Base-by-base conservation (phyloP, 2,329 filamentous ascomycete genomes). In the Fusarium sp. region DNA sequence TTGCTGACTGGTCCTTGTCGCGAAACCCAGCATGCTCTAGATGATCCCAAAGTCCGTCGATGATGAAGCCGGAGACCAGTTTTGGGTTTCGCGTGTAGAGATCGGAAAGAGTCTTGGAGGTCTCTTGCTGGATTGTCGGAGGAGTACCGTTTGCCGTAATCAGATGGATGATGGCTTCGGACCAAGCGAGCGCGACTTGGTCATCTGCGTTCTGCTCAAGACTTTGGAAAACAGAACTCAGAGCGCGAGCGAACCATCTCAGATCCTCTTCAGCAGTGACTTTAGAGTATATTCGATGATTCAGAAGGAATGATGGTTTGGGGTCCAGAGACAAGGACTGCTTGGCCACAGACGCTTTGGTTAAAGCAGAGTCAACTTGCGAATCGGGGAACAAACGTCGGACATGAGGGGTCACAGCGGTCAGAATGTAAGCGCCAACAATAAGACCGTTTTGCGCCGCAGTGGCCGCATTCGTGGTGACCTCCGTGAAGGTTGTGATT, bases 271-370 rank as follows among this genome's bases (percentile, higher is more conserved):
- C 90, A 1, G 85, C 82, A 3, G 87, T 86, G 27, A 97, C 76
- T 77, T 97, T 98, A 39, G 91, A 90, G 80, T 96, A 98, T 6
- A 97, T 89, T 66, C 93, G 92, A 36, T 92, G 88, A 75, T 93
- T 97, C 7, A 98, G 85, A 18, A 98, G 83, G 78, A 97, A 96
- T 0, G 95, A 97, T 13, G 93, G 91, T 78, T 97, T 97, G 0
- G 93, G 90, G n/a, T 91, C 90, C 39, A 90, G 79, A 2, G 86
- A 85, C 64, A 97, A 85, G 11, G 89, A 89, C 73, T 94, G 90
- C 52, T 90, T 88, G 27, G 87, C 79, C 28, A 94, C 82, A 31
- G 88, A 84, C 27, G 88, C 86, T 74, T 92, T 91, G 23, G 88
- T 79, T 37, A 91, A 75, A 3, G 82, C 72, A 11, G 82, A 63